Evolutionary conservation across 1,284 basidiomycete genomes (phyloP), one percentile per base, ranked within the genome.

Genomic region (Takashimella tepidaria): DNA sequence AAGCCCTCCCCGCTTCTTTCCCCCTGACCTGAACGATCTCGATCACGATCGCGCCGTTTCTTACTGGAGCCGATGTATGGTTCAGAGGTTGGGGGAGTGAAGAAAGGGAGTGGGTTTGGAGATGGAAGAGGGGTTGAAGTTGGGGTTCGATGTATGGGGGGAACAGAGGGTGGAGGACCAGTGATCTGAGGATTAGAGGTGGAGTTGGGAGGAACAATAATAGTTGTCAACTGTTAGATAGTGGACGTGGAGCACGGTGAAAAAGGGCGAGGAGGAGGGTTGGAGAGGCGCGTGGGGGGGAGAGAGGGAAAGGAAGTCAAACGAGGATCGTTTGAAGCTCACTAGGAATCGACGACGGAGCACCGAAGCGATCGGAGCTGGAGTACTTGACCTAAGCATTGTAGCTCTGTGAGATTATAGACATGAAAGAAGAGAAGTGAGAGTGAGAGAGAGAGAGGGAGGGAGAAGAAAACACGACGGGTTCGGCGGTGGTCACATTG

Each of bases 151-250:
- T 62, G 65, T 21, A 54, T 53, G 2, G 58, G 50, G 2, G 67
- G 64, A 16, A 65, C 45, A 25, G 63, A 55, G 16, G 72, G 67
- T 8, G 72, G 68, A 19, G 72, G 72, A 6, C 72, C 72, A 20
- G 72, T 74, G 51, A 74, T 74, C 72, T 74, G 49, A 22, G 43
- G 10, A 19, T 10, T 10, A 37, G 31, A 16, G 31, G n/a, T n/a
- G n/a, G n/a, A n/a, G n/a, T n/a, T n/a, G n/a, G n/a, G n/a, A n/a
- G n/a, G n/a, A n/a, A n/a, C n/a, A n/a, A n/a, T n/a, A n/a, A n/a
- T n/a, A n/a, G n/a, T n/a, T n/a, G n/a, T n/a, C n/a, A n/a, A n/a
- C n/a, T n/a, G n/a, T n/a, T n/a, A n/a, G n/a, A 8, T 16, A 37
- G 31, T 37, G 31, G 31, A 37, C n/a, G 31, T 37, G 31, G 8